Evolutionary conservation across 75 land plant genomes (phyloP).

Genomic region (Pseudotsuga menziesii): DNA sequence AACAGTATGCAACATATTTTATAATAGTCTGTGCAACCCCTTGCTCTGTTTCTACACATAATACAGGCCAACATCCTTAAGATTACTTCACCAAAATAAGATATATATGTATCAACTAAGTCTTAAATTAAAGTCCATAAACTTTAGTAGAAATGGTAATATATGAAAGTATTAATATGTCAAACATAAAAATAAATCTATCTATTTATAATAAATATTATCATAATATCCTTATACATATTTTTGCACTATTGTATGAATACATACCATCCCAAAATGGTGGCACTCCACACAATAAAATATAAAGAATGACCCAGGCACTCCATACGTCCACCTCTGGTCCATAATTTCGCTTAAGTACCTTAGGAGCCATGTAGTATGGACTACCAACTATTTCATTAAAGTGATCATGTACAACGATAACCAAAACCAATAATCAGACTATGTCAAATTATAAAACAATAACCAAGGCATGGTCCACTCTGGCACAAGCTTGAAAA

Average conservation of each 20-base stretch:
- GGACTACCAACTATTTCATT: slow-evolving; percentile 80
- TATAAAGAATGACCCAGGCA: slow-evolving; percentile 79
- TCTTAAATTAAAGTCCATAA: neutral
- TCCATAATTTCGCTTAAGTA: slow-evolving; percentile 69
- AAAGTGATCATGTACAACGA: slow-evolving; percentile 51
- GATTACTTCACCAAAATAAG: neutral
- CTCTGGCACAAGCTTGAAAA: neutral
- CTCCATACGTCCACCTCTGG: slow-evolving; percentile 85
- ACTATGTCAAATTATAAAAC: neutral
- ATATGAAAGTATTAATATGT: neutral
- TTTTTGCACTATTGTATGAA: neutral
- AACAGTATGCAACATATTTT: slow-evolving; percentile 40
- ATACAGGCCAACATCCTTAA: neutral
- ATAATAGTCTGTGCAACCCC: slow-evolving; percentile 85
- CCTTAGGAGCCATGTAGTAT: slow-evolving; percentile 86
- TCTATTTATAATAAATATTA: neutral
- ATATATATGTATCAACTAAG: neutral
- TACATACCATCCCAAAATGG: slow-evolving; percentile 74
- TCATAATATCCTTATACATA: neutral
- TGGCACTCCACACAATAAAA: slow-evolving; percentile 77
- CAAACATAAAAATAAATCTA: neutral
- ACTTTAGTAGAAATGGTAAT: neutral
- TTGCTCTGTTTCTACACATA: slow-evolving; percentile 70
- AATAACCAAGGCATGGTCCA: neutral
- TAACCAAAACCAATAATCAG: neutral